Evolutionary conservation across 495 filamentous ascomycete species (phyloP), one percentile per base, ranked within the genome.

Genomic region (Letharia columbiana): DNA sequence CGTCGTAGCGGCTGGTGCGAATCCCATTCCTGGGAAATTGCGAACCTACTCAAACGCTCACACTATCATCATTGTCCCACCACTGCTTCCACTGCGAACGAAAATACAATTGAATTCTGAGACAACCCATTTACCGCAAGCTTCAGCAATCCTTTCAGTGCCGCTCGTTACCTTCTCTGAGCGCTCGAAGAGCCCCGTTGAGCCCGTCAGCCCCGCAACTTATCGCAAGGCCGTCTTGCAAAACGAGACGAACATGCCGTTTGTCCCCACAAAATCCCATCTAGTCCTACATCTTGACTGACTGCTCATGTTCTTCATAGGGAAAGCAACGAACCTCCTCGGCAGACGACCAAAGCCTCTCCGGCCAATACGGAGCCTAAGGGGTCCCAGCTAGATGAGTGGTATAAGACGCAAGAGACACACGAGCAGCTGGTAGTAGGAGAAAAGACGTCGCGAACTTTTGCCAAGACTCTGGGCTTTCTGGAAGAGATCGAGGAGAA

Each of bases 341-440:
- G 15, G 10, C 37, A 41, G 50, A 58, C 49, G 6, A 31, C 28
- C 33, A 35, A 9, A 18, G 33, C 39, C 50, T 45, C 44, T 12
- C 15, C 37, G 39, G 10, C n/a, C n/a, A 28, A 56, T 41, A 13
- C n/a, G 2, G 28, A 33, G 39, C 62, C 49, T 9, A 35, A 50
- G n/a, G 42, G 20, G 15, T 45, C 62, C 47, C 62, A 64, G 23
- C 23, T 35, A 0, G 11, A 11, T 9, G 35, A 23, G 37, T 64
- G 62, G 62, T 6, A 11, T 31, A 42, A 58, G 39, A 64, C 52
- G 39, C 37, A 50, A 7, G 62, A 64, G 62, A 57, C 62, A 2
- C 62, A 64, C 42, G 62, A 64, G 50, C 62, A 64, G 12, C 17
- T 58, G 23, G 62, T 37, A 41, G 50, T 64, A 6, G 62, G 62